phyloP scores from a whole-genome alignment of 208 protist genomes.

The Trypanosoma theileri region DNA sequence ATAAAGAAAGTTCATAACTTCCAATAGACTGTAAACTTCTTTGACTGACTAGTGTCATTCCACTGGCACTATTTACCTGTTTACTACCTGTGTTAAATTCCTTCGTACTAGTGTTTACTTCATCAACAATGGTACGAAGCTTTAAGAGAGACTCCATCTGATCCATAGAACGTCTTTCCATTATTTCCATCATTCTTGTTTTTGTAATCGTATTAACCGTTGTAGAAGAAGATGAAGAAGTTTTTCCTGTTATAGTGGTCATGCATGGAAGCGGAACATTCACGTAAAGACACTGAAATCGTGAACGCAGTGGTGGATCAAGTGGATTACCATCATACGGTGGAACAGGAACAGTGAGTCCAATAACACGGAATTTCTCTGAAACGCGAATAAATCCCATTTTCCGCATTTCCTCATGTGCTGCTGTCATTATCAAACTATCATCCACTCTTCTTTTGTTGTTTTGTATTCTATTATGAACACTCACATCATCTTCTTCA shows the following conservation, averaged over 20 bases:
- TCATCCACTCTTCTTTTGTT: neutral
- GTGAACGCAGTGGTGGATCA: slow-evolving; percentile 82
- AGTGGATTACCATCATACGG: slow-evolving; percentile 83
- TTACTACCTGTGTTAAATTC: slow-evolving; percentile 37
- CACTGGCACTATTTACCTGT: neutral
- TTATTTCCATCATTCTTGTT: slow-evolving; percentile 25
- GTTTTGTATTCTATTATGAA: too few relatives aligned
- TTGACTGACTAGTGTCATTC: neutral
- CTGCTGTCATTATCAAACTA: slow-evolving; percentile 21
- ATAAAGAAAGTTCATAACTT: slow-evolving; percentile 52
- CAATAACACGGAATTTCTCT: slow-evolving; percentile 93
- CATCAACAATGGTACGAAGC: slow-evolving; percentile 51
- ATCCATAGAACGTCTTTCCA: neutral
- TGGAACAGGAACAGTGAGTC: slow-evolving; percentile 92
- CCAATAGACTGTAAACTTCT: slow-evolving; percentile 42
- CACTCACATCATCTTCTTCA: neutral
- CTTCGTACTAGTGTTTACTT: slow-evolving; percentile 56
- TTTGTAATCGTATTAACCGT: slow-evolving; percentile 13
- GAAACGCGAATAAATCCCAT: slow-evolving; percentile 88
- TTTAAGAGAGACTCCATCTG: slow-evolving; percentile 41
- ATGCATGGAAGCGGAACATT: slow-evolving; percentile 40
- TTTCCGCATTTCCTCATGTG: slow-evolving; percentile 50
- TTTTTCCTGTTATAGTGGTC: neutral
- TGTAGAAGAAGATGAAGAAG: slow-evolving; percentile 4
- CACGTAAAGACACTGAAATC: slow-evolving; percentile 85